phyloP scores from a whole-genome alignment of 306 rosid genomes.

The Rubus idaeus region DNA sequence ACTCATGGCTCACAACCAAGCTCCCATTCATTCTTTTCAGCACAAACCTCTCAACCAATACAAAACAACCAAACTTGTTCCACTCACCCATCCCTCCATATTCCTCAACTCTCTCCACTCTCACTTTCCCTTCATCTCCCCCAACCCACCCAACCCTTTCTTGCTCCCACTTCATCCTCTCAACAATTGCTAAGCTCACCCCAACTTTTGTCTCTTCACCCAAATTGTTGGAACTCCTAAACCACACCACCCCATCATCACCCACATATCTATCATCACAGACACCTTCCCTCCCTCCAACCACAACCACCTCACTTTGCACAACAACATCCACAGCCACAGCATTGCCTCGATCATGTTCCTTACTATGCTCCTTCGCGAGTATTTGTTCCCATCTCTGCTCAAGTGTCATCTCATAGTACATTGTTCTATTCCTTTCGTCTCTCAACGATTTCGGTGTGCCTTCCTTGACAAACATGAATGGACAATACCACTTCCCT shows the following conservation, averaged over 20 bases:
- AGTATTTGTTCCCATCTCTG: constrained; percentile 43
- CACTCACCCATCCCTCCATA: constrained; percentile 40
- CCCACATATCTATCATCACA: constrained; percentile 13
- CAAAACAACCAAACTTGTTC: constrained; percentile 46
- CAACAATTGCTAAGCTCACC: constrained; percentile 55
- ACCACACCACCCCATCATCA: constrained; percentile 48
- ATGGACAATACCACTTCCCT: constrained; percentile 48
- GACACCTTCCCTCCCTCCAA: constrained; percentile 24
- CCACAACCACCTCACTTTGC: constrained; percentile 22
- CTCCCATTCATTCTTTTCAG: constrained; percentile 49
- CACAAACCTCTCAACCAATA: constrained; percentile 53
- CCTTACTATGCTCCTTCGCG: constrained; percentile 1
- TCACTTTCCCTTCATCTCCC: constrained; percentile 35
- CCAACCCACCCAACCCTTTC: constrained; percentile 40
- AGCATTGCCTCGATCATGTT: background rate
- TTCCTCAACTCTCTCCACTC: constrained; percentile 53
- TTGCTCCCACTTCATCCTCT: constrained; percentile 66
- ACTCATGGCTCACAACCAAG: constrained; percentile 42
- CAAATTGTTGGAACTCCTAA: constrained; percentile 33
- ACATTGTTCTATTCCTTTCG: constrained; percentile 18
- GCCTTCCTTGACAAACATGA: constrained; percentile 42
- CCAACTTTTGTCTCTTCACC: constrained; percentile 60
- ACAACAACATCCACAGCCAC: constrained; percentile 29
- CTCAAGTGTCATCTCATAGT: constrained; percentile 40
- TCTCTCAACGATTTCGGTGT: constrained; percentile 17